Conservation (phyloP, 176 grass and related monocot genomes). For the Carex myosuroides region DNA sequence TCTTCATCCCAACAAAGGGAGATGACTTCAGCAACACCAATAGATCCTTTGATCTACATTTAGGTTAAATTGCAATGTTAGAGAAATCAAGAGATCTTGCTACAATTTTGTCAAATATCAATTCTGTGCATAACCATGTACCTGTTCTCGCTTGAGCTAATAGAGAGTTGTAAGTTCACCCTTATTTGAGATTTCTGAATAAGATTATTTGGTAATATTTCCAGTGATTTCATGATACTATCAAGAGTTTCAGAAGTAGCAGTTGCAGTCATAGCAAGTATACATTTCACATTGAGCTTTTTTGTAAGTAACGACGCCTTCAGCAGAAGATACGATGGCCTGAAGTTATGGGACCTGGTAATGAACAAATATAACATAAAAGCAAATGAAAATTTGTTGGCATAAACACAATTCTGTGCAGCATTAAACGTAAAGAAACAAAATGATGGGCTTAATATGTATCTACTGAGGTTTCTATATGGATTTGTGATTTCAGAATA, state of each 20-base stretch:
- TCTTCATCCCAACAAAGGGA: constrained; percentile 68
- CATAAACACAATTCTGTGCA: not conserved
- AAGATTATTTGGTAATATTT: constrained; percentile 62
- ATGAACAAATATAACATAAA: not conserved
- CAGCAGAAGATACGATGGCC: constrained; percentile 93
- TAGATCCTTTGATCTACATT: constrained; percentile 73
- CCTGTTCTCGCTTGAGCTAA: constrained; percentile 67
- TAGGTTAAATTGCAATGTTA: constrained; percentile 4
- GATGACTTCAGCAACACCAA: constrained; percentile 68
- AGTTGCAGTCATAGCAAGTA: constrained; percentile 98
- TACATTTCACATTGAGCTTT: constrained; percentile 72
- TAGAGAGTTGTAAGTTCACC: constrained; percentile 64
- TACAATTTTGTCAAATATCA: constrained; percentile 12
- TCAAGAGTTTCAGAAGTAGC: constrained; percentile 73
- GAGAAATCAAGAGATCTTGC: not conserved
- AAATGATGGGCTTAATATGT: not conserved
- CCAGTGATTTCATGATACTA: constrained; percentile 73
- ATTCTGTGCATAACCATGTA: constrained; percentile 21
- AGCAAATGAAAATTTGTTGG: not conserved
- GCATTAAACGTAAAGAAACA: not conserved
- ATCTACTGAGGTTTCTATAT: not conserved
- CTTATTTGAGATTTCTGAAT: constrained; percentile 67
- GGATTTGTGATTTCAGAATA: not conserved
- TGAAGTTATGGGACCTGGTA: constrained; percentile 95
- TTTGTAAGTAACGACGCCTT: constrained; percentile 63